Percentiles rank a stretch among this genome's conserved stretches.
Evolutionary conservation across 768 basidiomycete genomes (phyloP).

Genomic region (Chalciporus chontae): DNA sequence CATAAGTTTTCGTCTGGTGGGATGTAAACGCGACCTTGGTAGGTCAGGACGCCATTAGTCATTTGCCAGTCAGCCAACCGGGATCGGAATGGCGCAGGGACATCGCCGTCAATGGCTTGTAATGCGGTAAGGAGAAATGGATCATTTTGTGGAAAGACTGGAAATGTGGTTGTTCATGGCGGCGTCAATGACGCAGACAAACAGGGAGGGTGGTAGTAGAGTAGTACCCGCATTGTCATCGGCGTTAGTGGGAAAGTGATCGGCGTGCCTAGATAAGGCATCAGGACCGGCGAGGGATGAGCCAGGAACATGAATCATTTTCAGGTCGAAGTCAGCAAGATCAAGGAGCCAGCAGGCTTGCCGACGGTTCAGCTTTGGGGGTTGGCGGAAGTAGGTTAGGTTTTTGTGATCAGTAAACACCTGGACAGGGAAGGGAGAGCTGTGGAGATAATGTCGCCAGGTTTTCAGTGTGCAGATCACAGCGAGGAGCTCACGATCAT

Average conservation of each 20-base stretch:
- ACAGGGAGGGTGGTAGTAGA: neutral
- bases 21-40: neutral
- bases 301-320: neutral
- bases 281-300: neutral
- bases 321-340: neutral
- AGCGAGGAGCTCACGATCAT: slow-evolving; percentile 35
- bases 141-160: neutral
- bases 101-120: neutral
- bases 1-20: neutral
- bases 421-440: slow-evolving; percentile 30
- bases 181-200: neutral
- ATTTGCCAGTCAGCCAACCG: neutral
- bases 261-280: neutral
- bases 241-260: neutral
- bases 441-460: slow-evolving; percentile 26
- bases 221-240: neutral
- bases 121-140: neutral
- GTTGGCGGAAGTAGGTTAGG: neutral
- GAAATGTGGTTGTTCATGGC: neutral
- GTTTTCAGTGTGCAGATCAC: slow-evolving; percentile 20
- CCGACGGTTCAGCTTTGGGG: neutral
- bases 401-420: slow-evolving; percentile 34
- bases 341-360: neutral
- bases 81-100: neutral
- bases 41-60: neutral